These are phyloP conservation scores for Saccharomycopsis microspora DNA, from an alignment of 805 yeast species.

Conservation along the genomic window DNA sequence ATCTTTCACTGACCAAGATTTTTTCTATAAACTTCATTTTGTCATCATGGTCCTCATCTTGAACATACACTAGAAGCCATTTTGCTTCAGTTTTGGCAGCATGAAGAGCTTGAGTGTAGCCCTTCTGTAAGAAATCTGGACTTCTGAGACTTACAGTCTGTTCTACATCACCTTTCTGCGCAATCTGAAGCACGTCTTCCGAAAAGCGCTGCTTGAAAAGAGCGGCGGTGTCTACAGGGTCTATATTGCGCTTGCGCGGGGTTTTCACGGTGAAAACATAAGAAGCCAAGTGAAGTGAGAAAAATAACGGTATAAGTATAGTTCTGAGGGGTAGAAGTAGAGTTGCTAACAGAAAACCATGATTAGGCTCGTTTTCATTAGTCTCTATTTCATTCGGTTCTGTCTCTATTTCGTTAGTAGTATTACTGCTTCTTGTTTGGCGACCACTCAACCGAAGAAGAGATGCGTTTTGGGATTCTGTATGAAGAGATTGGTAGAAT, in stretches of 20 bases:
- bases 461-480: too few relatives aligned
- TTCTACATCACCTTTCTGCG: conserved; percentile 9
- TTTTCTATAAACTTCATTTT: conserved; percentile 39
- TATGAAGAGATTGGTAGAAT: too few relatives aligned
- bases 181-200: conserved; percentile 22
- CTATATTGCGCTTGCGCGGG: conserved; percentile 23
- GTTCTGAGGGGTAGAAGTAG: too few relatives aligned
- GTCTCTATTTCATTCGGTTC: too few relatives aligned
- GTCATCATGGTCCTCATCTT: conserved; percentile 62
- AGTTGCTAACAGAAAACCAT: too few relatives aligned
- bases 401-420: too few relatives aligned
- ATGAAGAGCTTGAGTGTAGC: conserved; percentile 71
- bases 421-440: too few relatives aligned
- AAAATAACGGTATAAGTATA: too few relatives aligned
- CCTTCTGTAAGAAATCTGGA: conserved; percentile 45
- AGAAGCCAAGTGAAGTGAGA: too few relatives aligned
- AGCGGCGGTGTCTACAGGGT: conserved; percentile 43
- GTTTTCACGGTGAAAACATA: too few relatives aligned
- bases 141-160: neutral
- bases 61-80: conserved; percentile 64
- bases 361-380: too few relatives aligned
- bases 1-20: conserved; percentile 40
- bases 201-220: conserved; percentile 41
- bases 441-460: too few relatives aligned
- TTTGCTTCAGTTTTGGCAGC: conserved; percentile 58